Percentiles rank a stretch among this genome's conserved stretches.
Evolutionary conservation across 78 protist genomes (phyloP).

Genomic region (Dictyostelium discoideum): DNA sequence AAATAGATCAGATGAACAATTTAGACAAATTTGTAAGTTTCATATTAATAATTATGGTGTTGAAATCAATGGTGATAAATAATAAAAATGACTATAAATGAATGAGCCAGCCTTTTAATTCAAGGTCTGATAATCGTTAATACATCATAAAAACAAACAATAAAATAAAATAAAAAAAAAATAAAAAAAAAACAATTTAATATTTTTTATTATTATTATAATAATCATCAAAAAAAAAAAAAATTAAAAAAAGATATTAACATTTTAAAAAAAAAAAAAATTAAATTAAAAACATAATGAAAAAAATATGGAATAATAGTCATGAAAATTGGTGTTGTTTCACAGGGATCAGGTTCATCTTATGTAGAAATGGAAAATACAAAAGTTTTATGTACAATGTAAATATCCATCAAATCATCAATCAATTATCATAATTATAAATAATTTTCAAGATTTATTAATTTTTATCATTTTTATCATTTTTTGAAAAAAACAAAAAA

Average conservation of each 20-base stretch:
- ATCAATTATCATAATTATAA: background rate
- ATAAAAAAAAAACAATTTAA: no score
- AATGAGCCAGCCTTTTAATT: no score
- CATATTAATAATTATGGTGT: background rate
- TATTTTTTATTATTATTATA: no score
- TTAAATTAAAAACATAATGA: no score
- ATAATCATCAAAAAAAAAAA: background rate
- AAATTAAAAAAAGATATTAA: no score
- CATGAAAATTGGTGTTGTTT: constrained; percentile 81
- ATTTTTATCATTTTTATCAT: background rate
- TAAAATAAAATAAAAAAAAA: no score
- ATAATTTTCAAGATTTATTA: background rate
- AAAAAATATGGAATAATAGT: constrained; percentile 12
- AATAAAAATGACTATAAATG: no score
- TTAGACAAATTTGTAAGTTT: constrained; percentile 74
- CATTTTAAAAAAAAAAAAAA: background rate
- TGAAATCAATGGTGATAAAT: no score
- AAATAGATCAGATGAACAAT: constrained; percentile 70
- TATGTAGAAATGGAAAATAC: constrained; percentile 86
- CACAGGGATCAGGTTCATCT: constrained; percentile 89
- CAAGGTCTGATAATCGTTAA: background rate
- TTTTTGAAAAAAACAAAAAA: background rate
- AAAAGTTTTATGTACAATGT: constrained; percentile 88
- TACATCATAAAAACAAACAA: background rate
- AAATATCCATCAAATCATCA: background rate